Evolutionary conservation across 257 asterid species (phyloP), one percentile per base, ranked within the genome.

Genomic region (Solanum bukasovii): DNA sequence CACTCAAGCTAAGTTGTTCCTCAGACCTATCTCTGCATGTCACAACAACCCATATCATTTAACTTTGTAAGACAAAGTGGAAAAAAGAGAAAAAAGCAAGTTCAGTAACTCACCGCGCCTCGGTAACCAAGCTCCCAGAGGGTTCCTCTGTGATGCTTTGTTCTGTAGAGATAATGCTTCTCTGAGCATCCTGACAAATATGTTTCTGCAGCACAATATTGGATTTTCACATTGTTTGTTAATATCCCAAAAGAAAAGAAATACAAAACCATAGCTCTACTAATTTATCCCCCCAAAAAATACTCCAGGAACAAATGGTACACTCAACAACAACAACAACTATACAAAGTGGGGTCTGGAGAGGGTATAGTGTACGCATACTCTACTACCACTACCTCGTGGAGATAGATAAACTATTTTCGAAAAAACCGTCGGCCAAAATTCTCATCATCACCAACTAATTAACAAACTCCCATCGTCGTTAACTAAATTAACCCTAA

Each of bases 1-100:
- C 90, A 90, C 96, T 91, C 14, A 92, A 88, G 86, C 91, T 92
- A 87, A 71, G 88, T 84, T 90, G 93, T 85, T 94, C 95, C 90
- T 93, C 95, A 25, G 92, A 84, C 86, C 89, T 88, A 35, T 89
- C 90, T 88, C 99, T 95, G 88, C 91, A 70, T 67, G 74, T 38
- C 42, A 40, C 87, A 89, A 73, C 14, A 86, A 56, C 13, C 20
- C 84, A 81, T 13, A 61, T 6, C 87, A 73, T 37, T 71, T 68
- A 56, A 59, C 37, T 25, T 46, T 75, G 46, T 61, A 40, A 85
- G 65, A 44, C 5, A 49, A 23, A 42, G 81, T 23, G 33, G 78
- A 68, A 59, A 42, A 88, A 14, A 16, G n/a, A 79, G 11, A n/a
- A 42, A 37, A 29, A 35, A 35, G 20, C 21, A 83, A 86, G 65